Base-by-base conservation (phyloP, 176 grass and related monocot species). In the Eragrostis nindensis region DNA sequence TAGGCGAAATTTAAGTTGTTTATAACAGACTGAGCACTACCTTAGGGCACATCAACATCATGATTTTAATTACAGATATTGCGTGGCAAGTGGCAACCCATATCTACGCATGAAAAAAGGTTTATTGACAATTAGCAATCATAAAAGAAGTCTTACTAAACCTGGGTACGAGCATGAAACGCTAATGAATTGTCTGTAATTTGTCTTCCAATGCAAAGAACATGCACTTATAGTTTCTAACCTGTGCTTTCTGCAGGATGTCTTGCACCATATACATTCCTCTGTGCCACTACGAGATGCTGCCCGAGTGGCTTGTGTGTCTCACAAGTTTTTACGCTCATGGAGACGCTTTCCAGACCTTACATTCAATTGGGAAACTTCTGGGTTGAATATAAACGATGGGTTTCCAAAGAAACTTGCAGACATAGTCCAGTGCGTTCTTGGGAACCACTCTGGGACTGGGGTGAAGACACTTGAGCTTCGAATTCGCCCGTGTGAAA, bases 311-410 rank as follows among this genome's bases (percentile, higher is more conserved):
- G 78, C 78, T 26, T 56, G 65, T 45, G 22, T 80, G 11, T 70
- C 65, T 56, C 66, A 13, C 44, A 11, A 38, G 5, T 70, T 80
- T 70, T 52, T 26, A 14, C 16, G 50, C 17, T 80, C 78, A 17
- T 80, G 65, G 77, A 80, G 77, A 80, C 27, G 49, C 65, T 80
- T 70, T 19, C 50, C 78, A 57, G 29, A 70, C 15, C 78, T 80
- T 40, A 30, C 50, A 80, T 70, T 80, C 10, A 14, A 43, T 57
- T 11, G 6, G 13, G 9, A 70, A 43, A 25, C 22, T 30, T 45
- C 57, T 5, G 24, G 49, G 14, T 30, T 59, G 11, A 32, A 57
- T 56, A 5, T 19, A 1, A 4, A 14, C 8, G 15, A 80, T 27
- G 69, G 13, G 14, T 21, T 18, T 3, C 4, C n/a, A 7, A 56